Evolutionary conservation across 164 flowering plant genomes (phyloP).

Genomic region (Tetracentron sinense): DNA sequence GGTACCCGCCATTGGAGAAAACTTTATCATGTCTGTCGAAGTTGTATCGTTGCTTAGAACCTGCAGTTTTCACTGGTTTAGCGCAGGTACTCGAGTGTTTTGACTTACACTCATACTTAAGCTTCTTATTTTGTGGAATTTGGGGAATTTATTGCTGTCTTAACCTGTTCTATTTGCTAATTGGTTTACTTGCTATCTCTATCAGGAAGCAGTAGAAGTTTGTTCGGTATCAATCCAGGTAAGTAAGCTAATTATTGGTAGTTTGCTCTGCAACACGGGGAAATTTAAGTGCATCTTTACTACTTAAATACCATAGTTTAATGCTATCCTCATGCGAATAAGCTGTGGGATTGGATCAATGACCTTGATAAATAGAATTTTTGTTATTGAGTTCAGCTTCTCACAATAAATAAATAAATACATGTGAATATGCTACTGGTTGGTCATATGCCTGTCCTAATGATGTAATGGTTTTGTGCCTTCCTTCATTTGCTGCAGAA

Average conservation of each 20-base stretch:
- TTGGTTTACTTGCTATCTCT: constrained; percentile 14
- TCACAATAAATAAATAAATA: neutral
- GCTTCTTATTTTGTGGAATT: neutral
- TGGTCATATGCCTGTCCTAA: neutral
- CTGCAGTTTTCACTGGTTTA: constrained; percentile 90
- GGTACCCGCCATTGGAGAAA: constrained; percentile 98
- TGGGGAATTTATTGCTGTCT: neutral
- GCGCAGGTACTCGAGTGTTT: constrained; percentile 70
- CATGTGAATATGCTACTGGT: too few relatives aligned
- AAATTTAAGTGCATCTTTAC: neutral
- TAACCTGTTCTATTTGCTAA: neutral
- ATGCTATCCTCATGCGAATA: too few relatives aligned
- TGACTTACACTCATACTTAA: neutral
- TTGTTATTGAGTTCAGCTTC: neutral
- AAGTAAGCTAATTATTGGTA: constrained; percentile 22
- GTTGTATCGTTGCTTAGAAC: constrained; percentile 80
- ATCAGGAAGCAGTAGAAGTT: constrained; percentile 95
- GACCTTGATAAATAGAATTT: neutral
- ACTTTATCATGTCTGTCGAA: constrained; percentile 85
- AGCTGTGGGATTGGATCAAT: neutral
- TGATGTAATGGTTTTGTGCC: neutral
- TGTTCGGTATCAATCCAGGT: constrained; percentile 90
- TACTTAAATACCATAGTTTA: neutral
- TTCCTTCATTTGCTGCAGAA: constrained; percentile 47
- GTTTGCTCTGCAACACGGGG: neutral